phyloP scores from a whole-genome alignment of 805 yeast genomes.

The Kluyveromyces siamensis region DNA sequence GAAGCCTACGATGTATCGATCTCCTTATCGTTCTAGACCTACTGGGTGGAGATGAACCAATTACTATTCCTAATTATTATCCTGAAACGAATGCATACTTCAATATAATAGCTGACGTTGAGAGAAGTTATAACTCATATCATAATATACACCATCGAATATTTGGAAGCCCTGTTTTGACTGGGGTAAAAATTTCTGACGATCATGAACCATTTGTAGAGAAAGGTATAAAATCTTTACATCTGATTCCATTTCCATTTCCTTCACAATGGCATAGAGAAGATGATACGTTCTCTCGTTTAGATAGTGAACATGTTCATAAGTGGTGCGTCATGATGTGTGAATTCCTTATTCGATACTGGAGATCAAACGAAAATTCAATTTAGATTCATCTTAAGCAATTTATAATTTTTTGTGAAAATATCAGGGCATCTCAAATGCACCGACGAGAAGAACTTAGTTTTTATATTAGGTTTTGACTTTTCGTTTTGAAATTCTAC shows the following conservation, averaged over 20 bases:
- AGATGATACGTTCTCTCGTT: constrained; percentile 36
- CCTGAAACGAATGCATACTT: constrained; percentile 32
- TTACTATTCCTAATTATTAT: constrained; percentile 35
- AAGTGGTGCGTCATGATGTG: constrained; percentile 40
- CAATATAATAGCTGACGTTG: constrained; percentile 22
- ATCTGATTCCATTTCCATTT: constrained; percentile 43
- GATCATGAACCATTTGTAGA: constrained; percentile 46
- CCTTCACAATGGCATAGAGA: constrained; percentile 47
- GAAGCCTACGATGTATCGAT: constrained; percentile 30
- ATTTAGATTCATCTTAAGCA: too few relatives aligned
- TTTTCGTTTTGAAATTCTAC: too few relatives aligned
- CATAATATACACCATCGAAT: constrained; percentile 6
- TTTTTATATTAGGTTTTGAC: too few relatives aligned
- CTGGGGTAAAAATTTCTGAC: constrained; percentile 22
- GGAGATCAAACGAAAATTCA: constrained; percentile 4
- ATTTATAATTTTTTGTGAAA: too few relatives aligned
- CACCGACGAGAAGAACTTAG: too few relatives aligned
- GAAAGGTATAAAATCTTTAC: constrained; percentile 40
- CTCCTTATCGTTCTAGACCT: constrained; percentile 42
- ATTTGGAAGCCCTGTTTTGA: constrained; percentile 19
- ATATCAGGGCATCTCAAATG: too few relatives aligned
- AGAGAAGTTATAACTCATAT: neutral
- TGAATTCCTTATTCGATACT: constrained; percentile 30
- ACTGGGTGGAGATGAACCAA: constrained; percentile 22
- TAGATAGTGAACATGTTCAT: constrained; percentile 32